Base-by-base conservation (phyloP, 352 stramenopile genomes). In the Halophytophthora batemanensis region DNA sequence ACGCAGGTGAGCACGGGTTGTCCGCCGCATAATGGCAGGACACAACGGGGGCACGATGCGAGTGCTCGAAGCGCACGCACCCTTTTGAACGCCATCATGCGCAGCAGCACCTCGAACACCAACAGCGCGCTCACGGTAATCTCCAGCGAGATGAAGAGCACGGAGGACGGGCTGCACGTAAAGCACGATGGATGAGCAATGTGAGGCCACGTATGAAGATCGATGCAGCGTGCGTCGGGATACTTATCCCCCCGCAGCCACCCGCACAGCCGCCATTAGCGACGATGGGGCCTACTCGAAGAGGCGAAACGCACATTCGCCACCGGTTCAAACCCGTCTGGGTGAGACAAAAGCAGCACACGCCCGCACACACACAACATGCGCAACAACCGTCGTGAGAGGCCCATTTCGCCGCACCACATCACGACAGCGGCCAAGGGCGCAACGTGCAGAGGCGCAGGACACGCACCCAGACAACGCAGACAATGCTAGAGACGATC, bases 141-240 rank as follows among this genome's bases (percentile, higher is more conserved):
- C 52, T 93, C 82, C 14, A 91, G 61, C 15, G 82, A 85, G 25
- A 93, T 90, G 54, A 93, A 93, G 8, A 90, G 33, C 41, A 86
- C 52, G 1, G 82, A 93, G 21, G 74, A 81, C 8, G 82, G 82
- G 44, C 78, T 89, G 33, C 28, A 59, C 45, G 36, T 47, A 11
- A 35, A 45, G 21, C 50, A 5, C 18, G n/a, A 23, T 18, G 23
- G n/a, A 31, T 53, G 44, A 50, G 31, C 10, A 37, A 11, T 22
- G 38, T 36, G 1, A 49, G 8, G 37, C 21, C 3, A 31, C 21
- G 34, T 21, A n/a, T n/a, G n/a, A n/a, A n/a, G n/a, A n/a, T n/a
- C n/a, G n/a, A n/a, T n/a, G n/a, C n/a, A n/a, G n/a, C n/a, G n/a
- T n/a, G n/a, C n/a, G n/a, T n/a, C n/a, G n/a, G 18, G 11, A 33